Evolutionary conservation across 1,284 basidiomycete genomes (phyloP).

Genomic region (Uromyces viciae-fabae): DNA sequence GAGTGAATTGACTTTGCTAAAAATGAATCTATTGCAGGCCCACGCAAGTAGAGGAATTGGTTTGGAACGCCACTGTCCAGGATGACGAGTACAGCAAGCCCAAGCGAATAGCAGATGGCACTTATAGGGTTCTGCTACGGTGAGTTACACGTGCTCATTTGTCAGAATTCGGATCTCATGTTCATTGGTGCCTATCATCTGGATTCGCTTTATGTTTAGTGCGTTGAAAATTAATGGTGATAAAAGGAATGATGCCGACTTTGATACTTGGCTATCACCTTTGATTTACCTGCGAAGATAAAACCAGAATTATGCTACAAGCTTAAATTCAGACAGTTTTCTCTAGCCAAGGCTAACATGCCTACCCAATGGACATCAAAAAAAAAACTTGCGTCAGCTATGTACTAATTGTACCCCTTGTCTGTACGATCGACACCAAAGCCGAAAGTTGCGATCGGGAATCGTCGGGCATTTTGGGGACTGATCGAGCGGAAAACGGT

Average conservation of each 20-base stretch:
- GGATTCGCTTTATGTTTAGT: not conserved
- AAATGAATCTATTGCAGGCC: too few relatives aligned
- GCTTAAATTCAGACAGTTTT: too few relatives aligned
- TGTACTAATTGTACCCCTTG: too few relatives aligned
- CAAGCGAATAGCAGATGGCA: constrained; percentile 12
- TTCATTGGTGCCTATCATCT: not conserved
- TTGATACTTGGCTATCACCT: constrained; percentile 40
- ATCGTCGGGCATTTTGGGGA: too few relatives aligned
- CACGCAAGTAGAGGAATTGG: constrained; percentile 4
- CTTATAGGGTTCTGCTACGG: constrained; percentile 27
- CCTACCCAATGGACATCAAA: too few relatives aligned
- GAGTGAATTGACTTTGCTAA: too few relatives aligned
- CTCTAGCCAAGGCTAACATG: too few relatives aligned
- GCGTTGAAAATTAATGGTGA: constrained; percentile 33
- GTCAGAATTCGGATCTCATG: not conserved
- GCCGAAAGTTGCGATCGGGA: too few relatives aligned
- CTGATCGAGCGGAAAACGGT: too few relatives aligned
- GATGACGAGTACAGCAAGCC: not conserved
- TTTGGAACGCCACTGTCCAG: constrained; percentile 31
- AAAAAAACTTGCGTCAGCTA: too few relatives aligned
- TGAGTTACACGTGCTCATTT: not conserved
- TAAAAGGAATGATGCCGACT: constrained; percentile 6
- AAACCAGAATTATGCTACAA: too few relatives aligned
- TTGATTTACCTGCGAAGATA: constrained; percentile 25
- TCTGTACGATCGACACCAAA: too few relatives aligned